Base-by-base conservation (phyloP, 2,329 filamentous ascomycete species). In the Curvularia sp. region DNA sequence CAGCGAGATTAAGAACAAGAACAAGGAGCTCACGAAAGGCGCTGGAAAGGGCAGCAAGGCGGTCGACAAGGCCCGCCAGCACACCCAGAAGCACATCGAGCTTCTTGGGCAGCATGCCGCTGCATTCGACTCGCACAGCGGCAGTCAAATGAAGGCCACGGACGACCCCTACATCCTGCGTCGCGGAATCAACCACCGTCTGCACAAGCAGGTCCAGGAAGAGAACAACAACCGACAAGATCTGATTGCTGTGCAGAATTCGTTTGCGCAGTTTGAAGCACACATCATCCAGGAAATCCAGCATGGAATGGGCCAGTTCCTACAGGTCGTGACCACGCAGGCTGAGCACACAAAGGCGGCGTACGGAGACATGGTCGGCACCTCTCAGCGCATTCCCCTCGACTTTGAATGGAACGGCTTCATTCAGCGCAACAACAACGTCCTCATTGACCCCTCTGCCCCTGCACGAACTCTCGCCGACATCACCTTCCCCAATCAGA, bases 201-300 rank as follows among this genome's bases (percentile, higher is more conserved):
- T 99, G 55, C 89, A 92, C 84, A 94, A 91, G 82, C 95, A 99
- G 81, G 86, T 98, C 35, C 83, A 92, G 47, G 92, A 97, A 74
- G 95, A 99, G 82, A 99, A 99, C 84, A 96, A 93, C 82, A 94
- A 96, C 80, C 88, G 89, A 64, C 92, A 96, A 75, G 95, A 99
- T 75, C 85, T 98, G 57, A 85, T 99, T 62, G 86, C 89, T 9
- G 90, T 97, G n/a, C 95, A 99, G 79, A 89, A 90, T 80, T 92
- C 92, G 75, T 97, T 98, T 75, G 83, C 89, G 56, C 84, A 88
- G 38, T 99, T 98, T 68, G 95, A 99, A 78, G 84, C 88, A 0
- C 93, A 98, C 75, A 83, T 98, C 55, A 80, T 99, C 53, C 84
- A 90, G 73, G 91, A 91, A 8, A 79, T 98, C 52, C 94, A 98